phyloP scores from a whole-genome alignment of 1,284 basidiomycete genomes.

The Apiotrichum akiyoshidainum region DNA sequence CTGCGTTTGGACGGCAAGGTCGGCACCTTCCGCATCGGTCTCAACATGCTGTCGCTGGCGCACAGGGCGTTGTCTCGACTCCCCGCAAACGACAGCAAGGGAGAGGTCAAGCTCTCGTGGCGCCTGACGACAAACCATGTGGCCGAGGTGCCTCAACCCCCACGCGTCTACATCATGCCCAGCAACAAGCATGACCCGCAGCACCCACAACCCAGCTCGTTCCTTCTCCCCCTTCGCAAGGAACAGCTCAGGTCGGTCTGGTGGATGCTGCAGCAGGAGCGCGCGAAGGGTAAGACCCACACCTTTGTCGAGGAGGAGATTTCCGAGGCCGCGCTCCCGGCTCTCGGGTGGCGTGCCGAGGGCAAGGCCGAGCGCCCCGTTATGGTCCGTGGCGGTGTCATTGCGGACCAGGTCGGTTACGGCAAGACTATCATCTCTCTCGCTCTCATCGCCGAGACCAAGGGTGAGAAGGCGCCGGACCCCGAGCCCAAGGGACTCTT shows the following conservation, averaged over 20 bases:
- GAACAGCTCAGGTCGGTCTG: conserved; percentile 86
- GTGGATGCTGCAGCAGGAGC: conserved; percentile 89
- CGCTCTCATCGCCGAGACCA: conserved; percentile 67
- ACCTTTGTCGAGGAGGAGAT: conserved; percentile 89
- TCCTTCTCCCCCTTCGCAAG: conserved; percentile 64
- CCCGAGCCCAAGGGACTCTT: conserved; percentile 53
- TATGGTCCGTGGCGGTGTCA: conserved; percentile 78
- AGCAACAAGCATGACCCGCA: conserved; percentile 76
- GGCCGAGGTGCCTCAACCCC: conserved; percentile 53
- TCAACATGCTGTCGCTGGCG: conserved; percentile 80
- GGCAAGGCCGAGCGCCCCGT: conserved; percentile 77
- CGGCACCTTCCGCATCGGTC: conserved; percentile 76
- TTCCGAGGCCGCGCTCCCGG: conserved; percentile 77
- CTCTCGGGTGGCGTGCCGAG: conserved; percentile 89
- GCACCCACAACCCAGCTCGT: conserved; percentile 73
- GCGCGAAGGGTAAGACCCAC: conserved; percentile 58
- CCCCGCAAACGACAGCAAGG: conserved; percentile 59
- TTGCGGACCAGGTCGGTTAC: conserved; percentile 94
- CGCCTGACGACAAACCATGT: conserved; percentile 63
- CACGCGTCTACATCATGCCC: conserved; percentile 59
- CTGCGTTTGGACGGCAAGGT: conserved; percentile 62
- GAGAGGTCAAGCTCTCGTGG: conserved; percentile 65
- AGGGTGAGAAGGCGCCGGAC: conserved; percentile 56
- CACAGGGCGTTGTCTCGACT: conserved; percentile 82
- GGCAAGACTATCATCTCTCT: conserved; percentile 95